phyloP scores from a whole-genome alignment of 139 green algal genomes.

The Microglena sp. region DNA sequence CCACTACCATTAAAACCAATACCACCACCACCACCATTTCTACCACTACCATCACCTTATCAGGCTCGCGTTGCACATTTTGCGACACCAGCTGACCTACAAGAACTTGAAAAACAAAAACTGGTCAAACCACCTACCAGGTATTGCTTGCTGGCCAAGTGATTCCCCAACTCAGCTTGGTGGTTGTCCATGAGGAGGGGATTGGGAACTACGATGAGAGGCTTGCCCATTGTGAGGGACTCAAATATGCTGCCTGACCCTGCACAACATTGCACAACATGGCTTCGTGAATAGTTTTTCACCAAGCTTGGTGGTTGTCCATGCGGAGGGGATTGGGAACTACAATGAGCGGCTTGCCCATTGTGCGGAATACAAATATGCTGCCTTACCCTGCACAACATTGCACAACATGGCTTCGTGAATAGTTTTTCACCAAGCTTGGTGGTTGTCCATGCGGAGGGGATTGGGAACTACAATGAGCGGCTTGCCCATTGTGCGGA shows the following conservation, averaged over 20 bases:
- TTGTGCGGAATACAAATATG: constrained; percentile 69
- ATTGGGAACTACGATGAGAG: constrained; percentile 75
- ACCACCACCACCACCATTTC: too few relatives aligned
- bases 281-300: too few relatives aligned
- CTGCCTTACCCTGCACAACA: constrained; percentile 54
- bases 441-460: constrained; percentile 80
- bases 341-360: constrained; percentile 51
- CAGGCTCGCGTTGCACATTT: too few relatives aligned
- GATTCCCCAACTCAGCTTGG: constrained; percentile 58
- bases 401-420: too few relatives aligned
- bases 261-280: too few relatives aligned
- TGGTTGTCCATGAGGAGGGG: constrained; percentile 79
- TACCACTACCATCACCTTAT: too few relatives aligned
- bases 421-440: too few relatives aligned
- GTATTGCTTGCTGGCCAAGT: constrained; percentile 44
- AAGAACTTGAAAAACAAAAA: too few relatives aligned
- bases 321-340: constrained; percentile 77
- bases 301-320: constrained; percentile 76
- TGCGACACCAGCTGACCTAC: too few relatives aligned
- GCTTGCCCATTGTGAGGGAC: constrained; percentile 40
- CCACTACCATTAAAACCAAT: too few relatives aligned
- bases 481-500: constrained; percentile 38
- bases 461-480: constrained; percentile 75
- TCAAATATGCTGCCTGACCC: constrained; percentile 79
- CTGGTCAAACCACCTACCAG: constrained; percentile 35